A percentile compares a stretch with the other conserved stretches of the same genome.
Evolutionary conservation across 23 red algal genomes (phyloP).

Genomic region (Agarophyton chilense): DNA sequence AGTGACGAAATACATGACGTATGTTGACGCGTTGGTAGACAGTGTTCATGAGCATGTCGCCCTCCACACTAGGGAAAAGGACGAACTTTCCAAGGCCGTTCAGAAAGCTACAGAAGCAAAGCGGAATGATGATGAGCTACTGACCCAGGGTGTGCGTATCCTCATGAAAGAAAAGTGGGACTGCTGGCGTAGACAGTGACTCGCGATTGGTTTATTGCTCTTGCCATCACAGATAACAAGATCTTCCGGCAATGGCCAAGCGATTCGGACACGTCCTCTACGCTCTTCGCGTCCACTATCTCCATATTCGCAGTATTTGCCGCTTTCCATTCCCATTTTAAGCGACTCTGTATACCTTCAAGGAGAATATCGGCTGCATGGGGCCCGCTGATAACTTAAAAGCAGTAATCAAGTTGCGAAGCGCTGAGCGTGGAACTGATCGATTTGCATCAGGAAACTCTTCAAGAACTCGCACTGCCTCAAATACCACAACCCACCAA

Average conservation of each 20-base stretch:
- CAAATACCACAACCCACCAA: slow-evolving; percentile 27
- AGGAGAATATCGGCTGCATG: background rate
- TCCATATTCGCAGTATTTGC: background rate
- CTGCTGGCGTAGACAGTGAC: background rate
- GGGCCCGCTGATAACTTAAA: background rate
- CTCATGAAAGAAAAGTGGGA: slow-evolving; percentile 21
- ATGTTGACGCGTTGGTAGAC: background rate
- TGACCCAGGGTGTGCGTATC: slow-evolving; percentile 16
- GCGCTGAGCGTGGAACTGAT: background rate
- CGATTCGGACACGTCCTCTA: slow-evolving; percentile 4
- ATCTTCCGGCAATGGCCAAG: slow-evolving; percentile 4
- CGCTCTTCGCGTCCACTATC: background rate
- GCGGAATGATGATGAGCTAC: slow-evolving; percentile 4
- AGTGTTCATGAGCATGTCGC: background rate
- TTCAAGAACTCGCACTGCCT: slow-evolving; percentile 18
- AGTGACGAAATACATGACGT: slow-evolving; percentile 14
- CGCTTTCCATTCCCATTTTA: background rate
- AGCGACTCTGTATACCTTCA: background rate
- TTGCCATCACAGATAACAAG: background rate
- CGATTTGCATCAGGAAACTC: slow-evolving; percentile 4
- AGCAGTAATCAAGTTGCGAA: slow-evolving; percentile 12
- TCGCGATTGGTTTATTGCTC: background rate
- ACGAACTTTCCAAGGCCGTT: background rate
- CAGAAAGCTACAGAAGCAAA: slow-evolving; percentile 12
- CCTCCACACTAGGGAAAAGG: background rate